Percentiles rank a stretch among this genome's conserved stretches.
Conservation (phyloP, 129 eudicot species). For the Cynara cardunculus region DNA sequence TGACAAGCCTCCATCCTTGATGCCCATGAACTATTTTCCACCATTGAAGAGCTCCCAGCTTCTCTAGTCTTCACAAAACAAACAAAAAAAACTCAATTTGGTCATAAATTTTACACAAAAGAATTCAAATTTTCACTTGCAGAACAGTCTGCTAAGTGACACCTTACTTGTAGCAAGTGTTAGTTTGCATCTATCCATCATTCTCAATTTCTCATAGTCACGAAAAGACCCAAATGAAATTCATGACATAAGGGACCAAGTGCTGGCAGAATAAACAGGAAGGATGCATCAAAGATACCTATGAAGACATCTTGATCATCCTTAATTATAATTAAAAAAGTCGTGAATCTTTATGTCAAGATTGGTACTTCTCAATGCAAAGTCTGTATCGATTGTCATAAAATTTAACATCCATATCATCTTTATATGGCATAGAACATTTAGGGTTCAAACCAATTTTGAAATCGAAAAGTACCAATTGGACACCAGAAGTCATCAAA, state of each 20-base stretch:
- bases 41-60: conserved; percentile 74
- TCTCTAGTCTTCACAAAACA: conserved; percentile 50
- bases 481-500: background rate
- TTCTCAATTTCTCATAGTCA: background rate
- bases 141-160: too few relatives aligned
- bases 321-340: background rate
- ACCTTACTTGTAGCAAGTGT: too few relatives aligned
- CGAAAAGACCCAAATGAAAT: background rate
- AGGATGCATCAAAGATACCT: background rate
- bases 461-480: conserved; percentile 3
- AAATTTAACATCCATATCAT: background rate
- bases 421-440: background rate
- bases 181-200: background rate
- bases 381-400: background rate
- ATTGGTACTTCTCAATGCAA: background rate
- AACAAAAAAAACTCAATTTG: background rate
- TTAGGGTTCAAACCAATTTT: background rate
- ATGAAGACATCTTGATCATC: background rate
- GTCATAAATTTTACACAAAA: background rate
- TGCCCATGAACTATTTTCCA: conserved; percentile 60
- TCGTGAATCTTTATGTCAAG: background rate
- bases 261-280: background rate
- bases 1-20: conserved; percentile 85
- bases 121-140: background rate
- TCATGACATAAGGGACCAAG: background rate